Conservation (phyloP, 148 eudicot species). For the Rhododendron vialii region DNA sequence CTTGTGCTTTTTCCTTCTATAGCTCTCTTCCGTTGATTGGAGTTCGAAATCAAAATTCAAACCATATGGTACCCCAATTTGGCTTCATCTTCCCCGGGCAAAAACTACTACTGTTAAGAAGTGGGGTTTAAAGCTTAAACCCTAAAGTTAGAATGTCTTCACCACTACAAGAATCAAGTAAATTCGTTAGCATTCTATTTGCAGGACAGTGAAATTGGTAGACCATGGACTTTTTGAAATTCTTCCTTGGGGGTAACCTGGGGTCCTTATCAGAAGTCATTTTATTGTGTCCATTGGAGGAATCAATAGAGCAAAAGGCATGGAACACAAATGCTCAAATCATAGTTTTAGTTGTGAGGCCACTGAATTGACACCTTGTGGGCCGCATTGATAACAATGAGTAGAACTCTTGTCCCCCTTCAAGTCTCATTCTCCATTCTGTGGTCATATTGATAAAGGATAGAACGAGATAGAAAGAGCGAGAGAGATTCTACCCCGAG, state of each 20-base stretch:
- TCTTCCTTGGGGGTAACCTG: not conserved
- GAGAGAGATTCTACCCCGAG: not conserved
- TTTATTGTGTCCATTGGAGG: not conserved
- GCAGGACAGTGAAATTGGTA: not conserved
- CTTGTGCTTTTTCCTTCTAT: not conserved
- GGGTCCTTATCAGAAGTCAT: not conserved
- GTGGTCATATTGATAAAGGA: not conserved
- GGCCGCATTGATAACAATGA: not conserved
- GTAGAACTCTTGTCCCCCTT: not conserved
- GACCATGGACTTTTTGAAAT: not conserved
- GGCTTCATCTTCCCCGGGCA: not conserved
- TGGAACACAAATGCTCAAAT: not conserved
- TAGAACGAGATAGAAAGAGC: not conserved
- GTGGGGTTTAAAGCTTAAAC: not conserved
- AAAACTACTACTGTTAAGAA: not conserved
- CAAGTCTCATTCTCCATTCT: not conserved
- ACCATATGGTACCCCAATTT: not conserved
- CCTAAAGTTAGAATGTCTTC: not conserved
- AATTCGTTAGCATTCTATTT: not conserved
- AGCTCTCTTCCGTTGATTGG: not conserved
- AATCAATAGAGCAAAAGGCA: slow-evolving; percentile 1
- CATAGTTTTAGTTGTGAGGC: slow-evolving; percentile 3
- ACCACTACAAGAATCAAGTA: not conserved
- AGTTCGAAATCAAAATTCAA: not conserved
- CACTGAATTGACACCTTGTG: slow-evolving; percentile 4